These are phyloP conservation scores for Alternaria gansuensis DNA, from an alignment of 2,329 filamentous ascomycete genomes.

Conservation along the genomic window DNA sequence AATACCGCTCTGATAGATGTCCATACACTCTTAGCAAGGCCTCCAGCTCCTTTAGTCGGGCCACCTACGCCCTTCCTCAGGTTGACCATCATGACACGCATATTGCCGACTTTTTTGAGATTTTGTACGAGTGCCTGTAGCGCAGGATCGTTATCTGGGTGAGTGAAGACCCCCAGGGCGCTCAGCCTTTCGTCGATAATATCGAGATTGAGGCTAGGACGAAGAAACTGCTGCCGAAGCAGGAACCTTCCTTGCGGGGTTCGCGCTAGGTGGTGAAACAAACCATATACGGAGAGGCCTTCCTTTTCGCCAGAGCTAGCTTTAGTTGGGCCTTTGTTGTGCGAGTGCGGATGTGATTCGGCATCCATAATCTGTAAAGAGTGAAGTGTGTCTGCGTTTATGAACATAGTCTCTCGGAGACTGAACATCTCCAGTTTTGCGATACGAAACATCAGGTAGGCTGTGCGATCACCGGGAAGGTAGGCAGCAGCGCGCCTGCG, in stretches of 20 bases:
- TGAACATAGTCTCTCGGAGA: slow-evolving; percentile 72
- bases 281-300: slow-evolving; percentile 80
- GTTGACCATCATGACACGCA: slow-evolving; percentile 72
- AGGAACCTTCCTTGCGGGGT: slow-evolving; percentile 80
- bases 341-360: slow-evolving; percentile 82
- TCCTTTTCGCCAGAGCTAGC: slow-evolving; percentile 75
- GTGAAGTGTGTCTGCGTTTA: slow-evolving; percentile 80
- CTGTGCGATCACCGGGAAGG: slow-evolving; percentile 66
- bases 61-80: slow-evolving; percentile 80
- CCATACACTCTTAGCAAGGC: slow-evolving; percentile 75
- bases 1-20: slow-evolving; percentile 67
- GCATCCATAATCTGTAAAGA: slow-evolving; percentile 86
- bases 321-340: slow-evolving; percentile 74
- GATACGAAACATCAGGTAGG: slow-evolving; percentile 67
- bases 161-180: slow-evolving; percentile 72
- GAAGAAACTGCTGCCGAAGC: slow-evolving; percentile 82
- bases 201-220: slow-evolving; percentile 74
- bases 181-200: slow-evolving; percentile 76
- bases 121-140: slow-evolving; percentile 66
- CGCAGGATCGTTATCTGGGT: slow-evolving; percentile 69
- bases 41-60: slow-evolving; percentile 58
- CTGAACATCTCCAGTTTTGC: slow-evolving; percentile 77
- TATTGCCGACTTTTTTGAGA: slow-evolving; percentile 77
- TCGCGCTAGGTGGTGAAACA: slow-evolving; percentile 77
- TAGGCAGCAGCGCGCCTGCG: slow-evolving; percentile 71